phyloP scores from a whole-genome alignment of 257 asterid species.

The Salvia miltiorrhiza region DNA sequence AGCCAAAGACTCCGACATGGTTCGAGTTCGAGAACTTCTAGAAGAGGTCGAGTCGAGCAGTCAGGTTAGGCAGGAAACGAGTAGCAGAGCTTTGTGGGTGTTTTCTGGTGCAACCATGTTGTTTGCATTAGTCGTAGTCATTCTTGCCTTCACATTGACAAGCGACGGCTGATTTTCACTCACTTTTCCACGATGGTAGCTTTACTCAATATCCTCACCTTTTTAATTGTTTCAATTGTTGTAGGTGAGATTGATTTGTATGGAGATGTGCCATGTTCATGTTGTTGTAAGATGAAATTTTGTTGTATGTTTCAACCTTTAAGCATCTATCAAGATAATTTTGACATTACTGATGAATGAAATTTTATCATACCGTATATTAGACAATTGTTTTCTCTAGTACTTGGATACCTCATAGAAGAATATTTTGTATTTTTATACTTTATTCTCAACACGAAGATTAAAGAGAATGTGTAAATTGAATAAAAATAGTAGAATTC shows the following conservation, averaged over 20 bases:
- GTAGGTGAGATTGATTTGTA: background rate
- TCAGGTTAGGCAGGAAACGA: constrained; percentile 35
- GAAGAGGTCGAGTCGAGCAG: constrained; percentile 55
- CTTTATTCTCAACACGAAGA: too few species aligned
- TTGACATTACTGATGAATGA: background rate
- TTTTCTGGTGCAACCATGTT: constrained; percentile 75
- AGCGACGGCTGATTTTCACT: constrained; percentile 62
- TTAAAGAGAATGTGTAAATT: too few species aligned
- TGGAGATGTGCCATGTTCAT: background rate
- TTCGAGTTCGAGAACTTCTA: constrained; percentile 60
- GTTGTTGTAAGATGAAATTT: constrained; percentile 6
- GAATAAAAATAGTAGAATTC: too few species aligned
- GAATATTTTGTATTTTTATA: too few species aligned
- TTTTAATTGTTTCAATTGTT: too few species aligned
- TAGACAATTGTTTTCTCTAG: too few species aligned
- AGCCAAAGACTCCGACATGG: constrained; percentile 83
- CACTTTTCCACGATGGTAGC: background rate
- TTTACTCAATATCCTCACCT: too few species aligned
- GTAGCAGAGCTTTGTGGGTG: constrained; percentile 56
- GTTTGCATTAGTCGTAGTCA: constrained; percentile 54
- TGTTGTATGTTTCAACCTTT: background rate
- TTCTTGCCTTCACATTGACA: constrained; percentile 55
- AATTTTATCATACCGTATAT: too few species aligned
- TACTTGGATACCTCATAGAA: too few species aligned
- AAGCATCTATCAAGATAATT: background rate